Percentiles rank a stretch among this genome's conserved stretches.
phyloP scores from a whole-genome alignment of 257 asterid species.

The Penstemon davidsonii region DNA sequence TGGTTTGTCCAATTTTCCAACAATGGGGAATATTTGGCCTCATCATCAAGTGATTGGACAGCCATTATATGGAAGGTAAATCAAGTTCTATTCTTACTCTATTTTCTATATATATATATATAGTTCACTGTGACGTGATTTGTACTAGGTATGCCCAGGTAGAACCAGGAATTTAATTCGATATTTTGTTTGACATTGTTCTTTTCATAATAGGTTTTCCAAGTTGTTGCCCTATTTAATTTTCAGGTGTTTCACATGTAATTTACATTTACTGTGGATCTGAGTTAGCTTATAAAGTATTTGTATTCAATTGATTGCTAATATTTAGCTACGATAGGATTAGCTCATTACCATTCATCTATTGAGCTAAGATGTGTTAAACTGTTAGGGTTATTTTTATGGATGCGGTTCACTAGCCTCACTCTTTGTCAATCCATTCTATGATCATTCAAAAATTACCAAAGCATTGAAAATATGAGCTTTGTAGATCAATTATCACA shows the following conservation, averaged over 20 bases:
- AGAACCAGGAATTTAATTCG: neutral
- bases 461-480: neutral
- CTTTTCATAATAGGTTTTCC: slow-evolving; percentile 11
- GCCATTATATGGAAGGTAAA: slow-evolving; percentile 66
- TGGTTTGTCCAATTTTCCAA: slow-evolving; percentile 83
- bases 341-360: slow-evolving; percentile 12
- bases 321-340: slow-evolving; percentile 13
- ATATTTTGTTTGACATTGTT: slow-evolving; percentile 19
- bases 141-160: slow-evolving; percentile 21
- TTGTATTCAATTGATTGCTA: slow-evolving; percentile 4
- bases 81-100: slow-evolving; percentile 11
- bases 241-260: slow-evolving; percentile 18
- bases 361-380: neutral
- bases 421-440: slow-evolving; percentile 16
- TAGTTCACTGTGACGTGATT: slow-evolving; percentile 18
- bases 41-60: slow-evolving; percentile 14
- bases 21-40: slow-evolving; percentile 24
- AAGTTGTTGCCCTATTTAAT: slow-evolving; percentile 19
- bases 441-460: neutral
- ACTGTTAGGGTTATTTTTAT: slow-evolving; percentile 22
- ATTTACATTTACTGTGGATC: neutral
- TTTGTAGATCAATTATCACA: slow-evolving; percentile 12
- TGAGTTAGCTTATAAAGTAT: neutral
- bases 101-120: slow-evolving; percentile 11
- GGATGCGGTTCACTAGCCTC: slow-evolving; percentile 1